Conservation (phyloP, 1,284 basidiomycete genomes). For the Malassezia japonica region DNA sequence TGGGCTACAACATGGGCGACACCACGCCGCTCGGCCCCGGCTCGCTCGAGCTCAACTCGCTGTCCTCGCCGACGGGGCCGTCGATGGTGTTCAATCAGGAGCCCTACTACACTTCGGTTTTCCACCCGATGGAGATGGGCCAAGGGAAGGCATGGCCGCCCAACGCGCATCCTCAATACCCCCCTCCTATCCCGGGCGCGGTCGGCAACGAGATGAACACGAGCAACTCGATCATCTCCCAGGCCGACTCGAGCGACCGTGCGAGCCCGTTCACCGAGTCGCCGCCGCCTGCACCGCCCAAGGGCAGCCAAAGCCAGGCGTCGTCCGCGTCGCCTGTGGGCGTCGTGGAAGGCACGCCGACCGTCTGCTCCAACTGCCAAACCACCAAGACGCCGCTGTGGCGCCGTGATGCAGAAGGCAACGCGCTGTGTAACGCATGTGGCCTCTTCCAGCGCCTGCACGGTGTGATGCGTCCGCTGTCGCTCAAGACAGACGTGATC, state of each 20-base stretch:
- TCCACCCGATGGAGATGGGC: slow-evolving; percentile 3
- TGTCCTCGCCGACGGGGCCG: not conserved
- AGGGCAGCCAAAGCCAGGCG: too few species aligned
- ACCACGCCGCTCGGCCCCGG: not conserved
- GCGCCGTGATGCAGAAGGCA: slow-evolving; percentile 87
- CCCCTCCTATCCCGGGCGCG: not conserved
- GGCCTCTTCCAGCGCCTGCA: slow-evolving; percentile 67
- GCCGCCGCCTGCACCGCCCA: not conserved
- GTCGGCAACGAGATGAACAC: not conserved
- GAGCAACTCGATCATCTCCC: not conserved
- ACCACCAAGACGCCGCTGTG: slow-evolving; percentile 92
- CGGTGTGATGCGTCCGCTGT: slow-evolving; percentile 82
- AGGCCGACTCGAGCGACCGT: not conserved
- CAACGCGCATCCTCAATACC: not conserved
- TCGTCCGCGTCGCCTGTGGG: slow-evolving; percentile 31
- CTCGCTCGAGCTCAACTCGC: not conserved
- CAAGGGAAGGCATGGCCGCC: not conserved
- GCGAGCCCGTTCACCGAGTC: not conserved
- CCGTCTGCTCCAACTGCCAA: slow-evolving; percentile 83
- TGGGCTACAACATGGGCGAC: not conserved
- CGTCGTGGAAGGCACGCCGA: slow-evolving; percentile 51
- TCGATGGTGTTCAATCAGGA: not conserved
- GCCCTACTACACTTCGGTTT: slow-evolving; percentile 8
- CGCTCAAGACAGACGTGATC: slow-evolving; percentile 91
- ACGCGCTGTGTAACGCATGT: slow-evolving; percentile 62